These are phyloP conservation scores for Eruca vesicaria DNA, from an alignment of 441 rosid species.

Conservation along the genomic window DNA sequence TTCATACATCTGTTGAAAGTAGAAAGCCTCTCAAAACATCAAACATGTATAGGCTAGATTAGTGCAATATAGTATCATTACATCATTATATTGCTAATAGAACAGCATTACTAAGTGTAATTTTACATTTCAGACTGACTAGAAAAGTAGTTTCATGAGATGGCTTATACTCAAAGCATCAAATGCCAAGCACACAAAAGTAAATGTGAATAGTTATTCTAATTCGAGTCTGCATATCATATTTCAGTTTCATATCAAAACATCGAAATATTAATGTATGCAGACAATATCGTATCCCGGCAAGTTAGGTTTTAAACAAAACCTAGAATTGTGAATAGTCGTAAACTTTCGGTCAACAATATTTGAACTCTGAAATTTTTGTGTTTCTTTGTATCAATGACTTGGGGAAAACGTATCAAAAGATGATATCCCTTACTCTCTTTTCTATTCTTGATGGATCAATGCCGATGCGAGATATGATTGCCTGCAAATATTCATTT, in stretches of 20 bases:
- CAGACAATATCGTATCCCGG: background rate
- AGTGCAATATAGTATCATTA: background rate
- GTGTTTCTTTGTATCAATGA: background rate
- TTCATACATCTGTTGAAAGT: background rate
- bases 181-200: background rate
- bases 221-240: background rate
- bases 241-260: background rate
- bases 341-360: background rate
- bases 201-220: background rate
- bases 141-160: background rate
- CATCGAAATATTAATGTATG: background rate
- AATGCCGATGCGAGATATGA: conserved; percentile 36
- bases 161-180: background rate
- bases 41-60: background rate
- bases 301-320: background rate
- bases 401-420: background rate
- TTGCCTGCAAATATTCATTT: conserved; percentile 36
- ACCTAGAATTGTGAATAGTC: background rate
- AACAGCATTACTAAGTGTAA: background rate
- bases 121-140: background rate
- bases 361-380: background rate
- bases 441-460: conserved; percentile 36
- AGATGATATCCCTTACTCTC: conserved; percentile 32
- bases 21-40: background rate
- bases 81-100: background rate